Conservation (phyloP, 352 stramenopile species). For the Blastocystis sp. region DNA sequence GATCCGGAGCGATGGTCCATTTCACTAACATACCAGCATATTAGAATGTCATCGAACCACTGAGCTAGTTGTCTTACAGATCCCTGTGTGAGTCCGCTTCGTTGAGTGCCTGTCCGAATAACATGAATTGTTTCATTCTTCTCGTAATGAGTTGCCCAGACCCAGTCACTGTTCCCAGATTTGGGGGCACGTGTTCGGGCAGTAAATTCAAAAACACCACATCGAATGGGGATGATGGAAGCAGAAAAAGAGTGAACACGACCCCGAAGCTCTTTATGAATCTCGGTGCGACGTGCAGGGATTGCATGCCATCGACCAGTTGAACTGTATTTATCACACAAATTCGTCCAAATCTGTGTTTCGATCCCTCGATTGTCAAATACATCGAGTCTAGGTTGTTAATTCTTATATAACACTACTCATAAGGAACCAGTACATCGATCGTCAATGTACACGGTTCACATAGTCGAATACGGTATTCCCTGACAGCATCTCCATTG, state of each 20-base stretch:
- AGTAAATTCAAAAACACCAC: slow-evolving; percentile 63
- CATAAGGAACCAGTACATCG: slow-evolving; percentile 66
- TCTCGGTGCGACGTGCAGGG: slow-evolving; percentile 19
- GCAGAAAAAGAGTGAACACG: slow-evolving; percentile 49
- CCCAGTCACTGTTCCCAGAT: slow-evolving; percentile 66
- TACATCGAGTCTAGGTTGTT: slow-evolving; percentile 41
- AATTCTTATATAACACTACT: background rate
- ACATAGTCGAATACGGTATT: slow-evolving; percentile 43
- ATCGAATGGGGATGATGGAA: slow-evolving; percentile 62
- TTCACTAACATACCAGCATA: slow-evolving; percentile 20
- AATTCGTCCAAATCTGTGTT: slow-evolving; percentile 65
- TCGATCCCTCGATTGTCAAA: slow-evolving; percentile 63
- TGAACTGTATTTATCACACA: slow-evolving; percentile 65
- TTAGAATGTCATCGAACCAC: slow-evolving; percentile 60
- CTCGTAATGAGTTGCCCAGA: slow-evolving; percentile 29
- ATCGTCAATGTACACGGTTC: slow-evolving; percentile 63
- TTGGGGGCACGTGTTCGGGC: slow-evolving; percentile 55
- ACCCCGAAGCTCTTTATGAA: slow-evolving; percentile 25
- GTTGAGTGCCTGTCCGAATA: slow-evolving; percentile 4
- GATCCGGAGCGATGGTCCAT: background rate
- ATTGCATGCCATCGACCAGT: slow-evolving; percentile 62
- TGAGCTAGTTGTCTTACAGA: slow-evolving; percentile 15
- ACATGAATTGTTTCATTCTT: slow-evolving; percentile 65
- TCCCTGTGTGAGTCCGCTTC: slow-evolving; percentile 13
- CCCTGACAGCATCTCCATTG: slow-evolving; percentile 11